Percentiles rank a stretch among this genome's conserved stretches.
Conservation (phyloP, 176 grass and related monocot species). For the Luzula sylvatica region DNA sequence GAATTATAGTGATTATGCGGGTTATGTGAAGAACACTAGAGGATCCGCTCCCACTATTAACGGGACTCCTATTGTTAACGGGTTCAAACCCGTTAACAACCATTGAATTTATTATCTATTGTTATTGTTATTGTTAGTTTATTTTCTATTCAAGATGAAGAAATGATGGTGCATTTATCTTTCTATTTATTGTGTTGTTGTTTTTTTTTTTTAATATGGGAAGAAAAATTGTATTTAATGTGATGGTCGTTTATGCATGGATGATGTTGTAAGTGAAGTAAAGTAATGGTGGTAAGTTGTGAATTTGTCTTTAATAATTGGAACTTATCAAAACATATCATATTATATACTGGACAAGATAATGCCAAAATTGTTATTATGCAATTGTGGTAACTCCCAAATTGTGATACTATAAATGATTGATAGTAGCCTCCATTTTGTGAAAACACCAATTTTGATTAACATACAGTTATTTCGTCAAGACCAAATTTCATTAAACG, state of each 20-base stretch:
- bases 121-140: slow-evolving; percentile 22
- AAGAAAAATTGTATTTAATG: background rate
- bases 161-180: slow-evolving; percentile 29
- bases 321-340: background rate
- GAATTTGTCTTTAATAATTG: background rate
- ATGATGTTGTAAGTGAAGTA: too few relatives aligned
- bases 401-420: too few relatives aligned
- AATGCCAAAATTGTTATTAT: too few relatives aligned
- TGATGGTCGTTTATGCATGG: background rate
- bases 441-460: too few relatives aligned
- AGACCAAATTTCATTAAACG: too few relatives aligned
- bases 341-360: too few relatives aligned
- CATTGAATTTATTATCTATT: too few relatives aligned
- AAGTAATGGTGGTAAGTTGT: background rate
- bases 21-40: slow-evolving; percentile 72
- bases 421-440: too few relatives aligned
- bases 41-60: slow-evolving; percentile 32
- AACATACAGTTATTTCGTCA: too few relatives aligned
- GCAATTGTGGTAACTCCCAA: too few relatives aligned
- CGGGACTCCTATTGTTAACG: slow-evolving; percentile 32
- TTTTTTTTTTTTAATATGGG: background rate
- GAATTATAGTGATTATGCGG: slow-evolving; percentile 72
- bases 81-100: slow-evolving; percentile 33
- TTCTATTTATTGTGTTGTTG: too few relatives aligned
- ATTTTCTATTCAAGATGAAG: slow-evolving; percentile 1